These are phyloP conservation scores for Aspergillus melleus DNA, from an alignment of 2,329 filamentous ascomycete genomes.

Conservation along the genomic window DNA sequence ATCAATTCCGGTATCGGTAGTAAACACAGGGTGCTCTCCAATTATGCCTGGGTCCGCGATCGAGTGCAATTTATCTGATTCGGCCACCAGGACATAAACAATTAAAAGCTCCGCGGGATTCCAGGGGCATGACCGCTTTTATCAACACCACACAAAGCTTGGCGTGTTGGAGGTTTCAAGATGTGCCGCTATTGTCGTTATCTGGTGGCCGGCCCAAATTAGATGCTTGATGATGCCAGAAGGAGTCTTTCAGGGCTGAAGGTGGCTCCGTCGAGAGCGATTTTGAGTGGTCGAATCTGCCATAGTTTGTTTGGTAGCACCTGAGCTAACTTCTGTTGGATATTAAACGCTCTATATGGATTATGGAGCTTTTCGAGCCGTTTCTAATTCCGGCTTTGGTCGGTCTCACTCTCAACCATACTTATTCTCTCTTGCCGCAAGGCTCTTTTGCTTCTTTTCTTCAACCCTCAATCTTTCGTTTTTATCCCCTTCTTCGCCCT, in stretches of 20 bases:
- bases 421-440: neutral
- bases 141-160: neutral
- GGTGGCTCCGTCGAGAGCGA: neutral
- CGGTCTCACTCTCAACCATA: neutral
- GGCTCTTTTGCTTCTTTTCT: neutral
- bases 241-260: neutral
- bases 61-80: neutral
- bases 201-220: neutral
- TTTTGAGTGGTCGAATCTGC: neutral
- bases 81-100: neutral
- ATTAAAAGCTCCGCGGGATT: neutral
- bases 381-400: neutral
- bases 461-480: neutral
- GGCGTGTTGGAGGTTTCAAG: neutral
- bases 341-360: neutral
- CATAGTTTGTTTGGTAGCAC: neutral
- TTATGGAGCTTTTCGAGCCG: neutral
- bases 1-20: neutral
- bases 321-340: neutral
- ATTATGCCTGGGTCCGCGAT: neutral
- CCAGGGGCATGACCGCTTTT: neutral
- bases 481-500: neutral
- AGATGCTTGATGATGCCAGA: neutral
- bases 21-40: neutral
- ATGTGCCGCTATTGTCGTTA: neutral